Evolutionary conservation across 371 early-diverging fungal species (phyloP).

Genomic region (Mortierella sp.): DNA sequence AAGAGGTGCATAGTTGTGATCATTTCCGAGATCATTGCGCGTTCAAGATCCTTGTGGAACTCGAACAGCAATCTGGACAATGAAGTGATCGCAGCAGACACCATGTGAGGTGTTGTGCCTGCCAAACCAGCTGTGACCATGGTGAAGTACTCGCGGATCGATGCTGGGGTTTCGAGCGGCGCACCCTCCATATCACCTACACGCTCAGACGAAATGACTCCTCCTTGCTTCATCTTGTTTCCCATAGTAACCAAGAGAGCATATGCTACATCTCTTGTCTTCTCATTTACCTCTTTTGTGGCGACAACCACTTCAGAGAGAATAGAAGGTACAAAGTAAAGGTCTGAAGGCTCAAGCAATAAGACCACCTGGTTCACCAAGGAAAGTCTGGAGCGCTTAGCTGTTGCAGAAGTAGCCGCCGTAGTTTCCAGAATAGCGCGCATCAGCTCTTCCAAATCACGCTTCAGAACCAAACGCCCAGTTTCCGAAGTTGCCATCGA

Average conservation of each 20-base stretch:
- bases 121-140: slow-evolving; percentile 97
- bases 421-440: slow-evolving; percentile 64
- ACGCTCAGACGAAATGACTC: slow-evolving; percentile 65
- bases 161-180: slow-evolving; percentile 63
- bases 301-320: slow-evolving; percentile 92
- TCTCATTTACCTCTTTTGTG: slow-evolving; percentile 94
- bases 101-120: slow-evolving; percentile 92
- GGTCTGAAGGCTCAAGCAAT: slow-evolving; percentile 66
- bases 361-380: slow-evolving; percentile 64
- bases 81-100: slow-evolving; percentile 88
- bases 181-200: slow-evolving; percentile 66
- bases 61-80: slow-evolving; percentile 91
- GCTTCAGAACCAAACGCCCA: slow-evolving; percentile 57
- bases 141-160: slow-evolving; percentile 72
- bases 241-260: slow-evolving; percentile 90
- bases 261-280: slow-evolving; percentile 85
- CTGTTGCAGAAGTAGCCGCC: slow-evolving; percentile 63
- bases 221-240: slow-evolving; percentile 84
- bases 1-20: slow-evolving; percentile 77
- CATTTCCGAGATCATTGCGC: slow-evolving; percentile 71
- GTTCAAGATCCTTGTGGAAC: slow-evolving; percentile 77
- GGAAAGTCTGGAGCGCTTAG: slow-evolving; percentile 77
- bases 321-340: slow-evolving; percentile 87
- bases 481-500: slow-evolving; percentile 64
- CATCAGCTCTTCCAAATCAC: slow-evolving; percentile 61